Conservation (phyloP, 768 basidiomycete genomes). For the Rhodotorula sphaerocarpa region DNA sequence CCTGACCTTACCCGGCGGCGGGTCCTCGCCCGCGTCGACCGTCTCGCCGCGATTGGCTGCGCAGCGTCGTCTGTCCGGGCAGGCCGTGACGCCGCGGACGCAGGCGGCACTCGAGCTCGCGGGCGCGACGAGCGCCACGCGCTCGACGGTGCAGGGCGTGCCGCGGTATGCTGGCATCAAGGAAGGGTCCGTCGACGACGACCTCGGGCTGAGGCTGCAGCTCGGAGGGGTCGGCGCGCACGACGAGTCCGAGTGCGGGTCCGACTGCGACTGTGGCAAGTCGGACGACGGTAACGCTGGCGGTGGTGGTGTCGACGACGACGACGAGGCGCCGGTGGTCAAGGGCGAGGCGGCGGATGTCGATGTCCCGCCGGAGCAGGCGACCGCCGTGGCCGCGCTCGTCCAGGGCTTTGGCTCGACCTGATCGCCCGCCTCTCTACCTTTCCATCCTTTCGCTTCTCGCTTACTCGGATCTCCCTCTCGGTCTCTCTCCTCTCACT, state of each 20-base stretch:
- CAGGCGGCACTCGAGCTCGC: neutral
- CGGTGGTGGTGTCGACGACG: no score
- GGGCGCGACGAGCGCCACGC: neutral
- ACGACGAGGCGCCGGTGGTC: no score
- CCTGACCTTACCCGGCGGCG: constrained; percentile 12
- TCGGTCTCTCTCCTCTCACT: no score
- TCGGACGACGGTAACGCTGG: neutral
- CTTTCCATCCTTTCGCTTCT: neutral
- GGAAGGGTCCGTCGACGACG: neutral
- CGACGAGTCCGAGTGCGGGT: constrained; percentile 11
- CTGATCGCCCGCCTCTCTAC: no score
- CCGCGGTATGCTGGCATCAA: constrained; percentile 41
- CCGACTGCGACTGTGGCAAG: constrained; percentile 12
- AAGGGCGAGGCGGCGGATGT: neutral
- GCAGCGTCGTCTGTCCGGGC: neutral
- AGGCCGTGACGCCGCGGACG: no score
- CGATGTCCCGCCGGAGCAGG: constrained; percentile 13
- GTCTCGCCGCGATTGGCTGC: neutral
- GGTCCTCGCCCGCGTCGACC: neutral
- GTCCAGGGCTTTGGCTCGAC: constrained; percentile 2
- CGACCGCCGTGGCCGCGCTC: constrained; percentile 14
- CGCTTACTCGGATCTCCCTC: no score
- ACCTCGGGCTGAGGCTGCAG: neutral
- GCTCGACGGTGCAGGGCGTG: constrained; percentile 1
- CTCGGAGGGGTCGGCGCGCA: neutral